Percentiles rank a stretch among this genome's conserved stretches.
These are phyloP conservation scores for Puccinia horiana DNA, from an alignment of 1,284 basidiomycete species.

Conservation along the genomic window DNA sequence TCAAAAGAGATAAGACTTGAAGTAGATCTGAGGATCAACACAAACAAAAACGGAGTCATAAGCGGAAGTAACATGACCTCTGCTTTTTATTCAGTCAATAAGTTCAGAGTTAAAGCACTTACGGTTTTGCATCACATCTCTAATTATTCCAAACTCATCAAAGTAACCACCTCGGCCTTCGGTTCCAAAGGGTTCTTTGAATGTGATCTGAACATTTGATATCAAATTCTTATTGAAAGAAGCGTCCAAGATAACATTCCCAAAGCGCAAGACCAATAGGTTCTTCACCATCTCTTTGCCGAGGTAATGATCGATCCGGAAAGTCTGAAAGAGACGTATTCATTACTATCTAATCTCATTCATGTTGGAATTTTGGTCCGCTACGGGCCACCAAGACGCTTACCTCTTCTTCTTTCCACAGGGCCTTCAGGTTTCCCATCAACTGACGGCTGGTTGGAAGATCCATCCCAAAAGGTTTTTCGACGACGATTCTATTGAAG, in stretches of 20 bases:
- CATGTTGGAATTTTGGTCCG: neutral
- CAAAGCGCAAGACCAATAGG: slow-evolving; percentile 86
- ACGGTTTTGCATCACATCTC: slow-evolving; percentile 95
- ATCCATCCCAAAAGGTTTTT: slow-evolving; percentile 96
- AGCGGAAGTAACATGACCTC: neutral
- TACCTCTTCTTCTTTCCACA: slow-evolving; percentile 84
- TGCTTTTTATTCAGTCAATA: neutral
- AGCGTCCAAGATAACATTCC: slow-evolving; percentile 81
- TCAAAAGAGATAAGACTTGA: slow-evolving; percentile 85
- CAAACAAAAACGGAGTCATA: neutral
- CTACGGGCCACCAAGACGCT: neutral
- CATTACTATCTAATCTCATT: slow-evolving; percentile 3
- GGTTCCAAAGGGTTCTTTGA: slow-evolving; percentile 96
- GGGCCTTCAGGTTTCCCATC: slow-evolving; percentile 73
- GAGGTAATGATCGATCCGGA: slow-evolving; percentile 96
- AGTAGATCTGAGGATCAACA: slow-evolving; percentile 69
- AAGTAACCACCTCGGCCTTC: slow-evolving; percentile 97
- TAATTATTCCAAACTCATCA: slow-evolving; percentile 96
- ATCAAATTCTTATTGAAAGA: slow-evolving; percentile 92
- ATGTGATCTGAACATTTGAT: slow-evolving; percentile 93
- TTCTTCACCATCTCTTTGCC: slow-evolving; percentile 99
- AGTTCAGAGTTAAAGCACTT: slow-evolving; percentile 59
- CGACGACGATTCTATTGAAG: slow-evolving; percentile 85
- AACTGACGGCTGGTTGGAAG: slow-evolving; percentile 79
- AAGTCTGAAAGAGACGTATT: slow-evolving; percentile 64